phyloP scores from a whole-genome alignment of 257 asterid genomes.

The Penstemon eatonii region DNA sequence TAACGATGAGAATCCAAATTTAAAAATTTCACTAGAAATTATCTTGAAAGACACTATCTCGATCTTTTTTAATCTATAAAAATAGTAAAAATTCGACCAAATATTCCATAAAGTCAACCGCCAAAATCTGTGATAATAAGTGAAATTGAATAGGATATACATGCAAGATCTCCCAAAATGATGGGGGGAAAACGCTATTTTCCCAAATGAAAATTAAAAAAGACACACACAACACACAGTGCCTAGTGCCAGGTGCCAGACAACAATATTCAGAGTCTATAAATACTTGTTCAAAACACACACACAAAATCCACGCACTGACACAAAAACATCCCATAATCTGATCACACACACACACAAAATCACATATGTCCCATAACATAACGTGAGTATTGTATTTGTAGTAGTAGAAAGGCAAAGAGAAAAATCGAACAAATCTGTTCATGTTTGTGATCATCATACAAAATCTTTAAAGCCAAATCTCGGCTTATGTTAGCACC shows the following conservation, averaged over 20 bases:
- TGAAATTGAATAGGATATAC: no score
- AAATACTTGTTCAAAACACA: slow-evolving; percentile 6
- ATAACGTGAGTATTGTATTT: neutral
- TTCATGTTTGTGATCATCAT: slow-evolving; percentile 43
- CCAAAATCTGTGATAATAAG: no score
- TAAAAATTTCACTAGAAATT: no score
- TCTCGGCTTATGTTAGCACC: slow-evolving; percentile 50
- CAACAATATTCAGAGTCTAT: neutral
- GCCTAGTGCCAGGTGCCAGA: no score
- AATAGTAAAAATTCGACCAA: no score
- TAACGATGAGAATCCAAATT: no score
- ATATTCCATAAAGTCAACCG: no score
- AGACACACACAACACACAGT: neutral
- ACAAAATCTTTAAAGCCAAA: slow-evolving; percentile 55
- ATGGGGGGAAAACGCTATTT: no score
- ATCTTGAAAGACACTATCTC: no score
- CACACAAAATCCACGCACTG: slow-evolving; percentile 31
- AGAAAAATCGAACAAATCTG: slow-evolving; percentile 39
- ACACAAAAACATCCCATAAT: slow-evolving; percentile 16
- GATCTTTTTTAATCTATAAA: no score
- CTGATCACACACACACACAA: slow-evolving; percentile 18
- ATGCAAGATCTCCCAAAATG: no score
- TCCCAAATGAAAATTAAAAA: neutral
- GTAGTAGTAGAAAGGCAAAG: slow-evolving; percentile 7
- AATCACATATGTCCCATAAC: slow-evolving; percentile 9